Evolutionary conservation across 257 asterid species (phyloP), one percentile per base, ranked within the genome.

Genomic region (Solanum piurae): DNA sequence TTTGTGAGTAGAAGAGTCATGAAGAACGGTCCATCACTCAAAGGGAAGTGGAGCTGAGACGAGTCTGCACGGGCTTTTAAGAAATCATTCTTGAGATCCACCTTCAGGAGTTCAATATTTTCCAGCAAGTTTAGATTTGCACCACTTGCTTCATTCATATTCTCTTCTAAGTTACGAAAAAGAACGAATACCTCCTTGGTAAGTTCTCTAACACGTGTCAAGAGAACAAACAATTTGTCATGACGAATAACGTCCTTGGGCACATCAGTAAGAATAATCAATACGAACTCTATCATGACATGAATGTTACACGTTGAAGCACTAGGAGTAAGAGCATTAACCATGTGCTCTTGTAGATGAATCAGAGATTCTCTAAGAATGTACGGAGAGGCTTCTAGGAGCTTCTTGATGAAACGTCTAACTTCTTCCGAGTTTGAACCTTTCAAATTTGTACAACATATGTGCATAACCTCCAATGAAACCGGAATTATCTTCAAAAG

Each of bases 231-330:
- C 7, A 20, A 18, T 13, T 69, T 31, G 11, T 69, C 40, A 6
- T 13, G 40, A 69, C 0, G 76, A 13, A 71, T 71, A 71, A 71
- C 3, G 1, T 11, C 52, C 2, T 74, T 37, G 27, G 18, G 11
- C 3, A 1, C 20, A 21, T 74, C 52, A 5, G 20, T 2, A 37
- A 74, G 55, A 74, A 74, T 74, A 20, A 74, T 21, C 33, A 74
- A 36, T 21, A 74, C 21, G 9, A 74, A 74, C 55, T 74, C 83
- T 21, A 74, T 74, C 83, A 37, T 10, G 31, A 74, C 52, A 74
- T 37, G 33, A 74, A 74, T 37, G 31, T 37, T 5, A 0, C 0
- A 0, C 0, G 14, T 0, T 4, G 46, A 34, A 2, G 52, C 6
- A 3, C 55, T 10, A 37, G 1, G 0, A 21, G 52, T 36, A 74